Evolutionary conservation across 352 stramenopile species (phyloP), one percentile per base, ranked within the genome.

Genomic region (Hyaloperonospora arabidopsidis): DNA sequence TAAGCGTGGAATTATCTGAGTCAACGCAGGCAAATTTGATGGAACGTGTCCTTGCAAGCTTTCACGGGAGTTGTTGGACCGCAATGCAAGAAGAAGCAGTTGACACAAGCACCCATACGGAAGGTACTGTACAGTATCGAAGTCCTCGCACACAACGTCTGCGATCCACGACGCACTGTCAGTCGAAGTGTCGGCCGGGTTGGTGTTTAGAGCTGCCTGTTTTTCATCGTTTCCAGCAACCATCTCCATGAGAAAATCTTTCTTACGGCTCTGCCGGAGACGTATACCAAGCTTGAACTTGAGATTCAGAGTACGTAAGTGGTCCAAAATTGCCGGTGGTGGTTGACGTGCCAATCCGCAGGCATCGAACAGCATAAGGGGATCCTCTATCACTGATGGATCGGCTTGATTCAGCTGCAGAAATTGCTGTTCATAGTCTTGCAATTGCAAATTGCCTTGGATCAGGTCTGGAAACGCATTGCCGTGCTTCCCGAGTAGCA

Each of bases 181-280:
- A 18, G 49, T 54, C 34, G 57, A 55, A 45, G 47, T 49, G 49
- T 49, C 34, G 19, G 41, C 52, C 19, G 38, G 36, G 3, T 52
- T 63, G 10, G 22, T 39, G 23, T 56, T 53, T n/a, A 53, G 57
- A 8, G 40, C 53, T 40, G 50, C 46, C 12, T 39, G 56, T 52
- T 65, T 65, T 40, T 74, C 70, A 54, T 82, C 51, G 35, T 72
- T 66, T 38, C 63, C 76, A 10, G 76, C 57, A 19, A 94, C 81
- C 84, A 94, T 94, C 44, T 92, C 80, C 79, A 91, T 94, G 1
- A 94, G 53, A 39, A 94, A 94, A 45, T 92, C 84, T 17, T 75
- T 84, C 35, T 68, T 72, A 32, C 84, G 74, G 43, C 76, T 87
- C 52, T 92, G 78, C 2, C 84, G 84, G 55, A 94, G 69, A 21